Conservation (phyloP, 1,284 basidiomycete species). For the Trametes pubescens region DNA sequence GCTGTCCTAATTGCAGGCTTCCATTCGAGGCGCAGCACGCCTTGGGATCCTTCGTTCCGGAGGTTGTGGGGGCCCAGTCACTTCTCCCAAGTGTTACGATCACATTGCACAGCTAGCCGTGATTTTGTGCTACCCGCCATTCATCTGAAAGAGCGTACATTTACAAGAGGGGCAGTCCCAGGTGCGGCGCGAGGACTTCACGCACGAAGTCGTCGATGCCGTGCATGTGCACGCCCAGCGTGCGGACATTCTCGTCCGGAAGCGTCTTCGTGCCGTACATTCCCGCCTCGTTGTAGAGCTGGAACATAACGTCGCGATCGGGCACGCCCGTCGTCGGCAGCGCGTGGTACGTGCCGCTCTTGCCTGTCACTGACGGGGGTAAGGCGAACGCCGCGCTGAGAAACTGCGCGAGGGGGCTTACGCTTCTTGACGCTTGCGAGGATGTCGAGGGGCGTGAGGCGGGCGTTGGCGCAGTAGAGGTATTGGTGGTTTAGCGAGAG, state of each 20-base stretch:
- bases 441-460: conserved; percentile 34
- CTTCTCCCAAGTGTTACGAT: no score
- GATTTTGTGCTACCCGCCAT: no score
- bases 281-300: conserved; percentile 38
- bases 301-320: conserved; percentile 39
- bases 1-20: no score
- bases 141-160: no score
- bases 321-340: conserved; percentile 35
- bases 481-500: conserved; percentile 33
- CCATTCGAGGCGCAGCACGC: no score
- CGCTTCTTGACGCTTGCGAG: conserved; percentile 32
- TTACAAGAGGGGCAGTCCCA: conserved; percentile 29
- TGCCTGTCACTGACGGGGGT: conserved; percentile 32
- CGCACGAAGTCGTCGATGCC: conserved; percentile 36
- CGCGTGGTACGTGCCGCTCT: conserved; percentile 28
- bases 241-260: conserved; percentile 33
- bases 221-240: conserved; percentile 34
- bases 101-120: no score
- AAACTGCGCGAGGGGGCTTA: conserved; percentile 5
- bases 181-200: conserved; percentile 32
- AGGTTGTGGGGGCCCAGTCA: no score
- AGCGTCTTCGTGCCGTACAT: conserved; percentile 38
- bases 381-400: background rate
- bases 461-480: conserved; percentile 33
- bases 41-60: no score